Evolutionary conservation across 345 rosid genomes (phyloP), one percentile per base, ranked within the genome.

Genomic region (Gossypium turneri): DNA sequence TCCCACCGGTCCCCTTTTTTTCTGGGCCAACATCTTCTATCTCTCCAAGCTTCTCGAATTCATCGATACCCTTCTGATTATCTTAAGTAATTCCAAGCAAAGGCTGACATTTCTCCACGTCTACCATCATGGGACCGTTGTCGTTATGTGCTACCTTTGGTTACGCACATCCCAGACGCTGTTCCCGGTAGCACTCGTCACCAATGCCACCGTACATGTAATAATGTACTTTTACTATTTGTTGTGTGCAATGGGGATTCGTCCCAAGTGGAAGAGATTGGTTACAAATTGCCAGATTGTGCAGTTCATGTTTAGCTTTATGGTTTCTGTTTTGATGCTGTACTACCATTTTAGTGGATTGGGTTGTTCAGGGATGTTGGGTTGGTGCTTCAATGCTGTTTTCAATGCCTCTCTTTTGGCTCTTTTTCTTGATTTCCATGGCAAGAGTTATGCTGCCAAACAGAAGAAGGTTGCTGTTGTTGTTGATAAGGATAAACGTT

Each of bases 81-180:
- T 88, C 44, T 61, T 89, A 4, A 75, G 84, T 24, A 83, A 81
- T 38, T 86, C 97, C 1, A 53, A 75, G 81, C 82, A 83, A 22
- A 86, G 94, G 78, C 80, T 90, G 45, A 87, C 95, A 0, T 92
- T 92, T 77, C 96, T 92, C 89, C 97, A 92, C 82, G 90, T 92
- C 3, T 92, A 89, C 82, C 96, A 92, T 76, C 96, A 92, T 69
- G 88, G 92, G 0, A 83, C 89, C 3, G 97, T 89, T 15, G 82
- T 92, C 13, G 43, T 92, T 8, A 89, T 92, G 95, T 90, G 97
- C 53, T 92, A 83, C 73, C 34, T 89, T 8, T 90, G 94, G 92
- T 75, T 92, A 1, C 27, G 59, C 2, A 86, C 91, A 3, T 74
- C 81, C 0, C 95, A 90, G 73, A 88, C 97, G 0, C 53, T 90